Percentiles rank a stretch among this genome's conserved stretches.
Evolutionary conservation across 306 rosid genomes (phyloP).

Genomic region (Prunus davidiana): DNA sequence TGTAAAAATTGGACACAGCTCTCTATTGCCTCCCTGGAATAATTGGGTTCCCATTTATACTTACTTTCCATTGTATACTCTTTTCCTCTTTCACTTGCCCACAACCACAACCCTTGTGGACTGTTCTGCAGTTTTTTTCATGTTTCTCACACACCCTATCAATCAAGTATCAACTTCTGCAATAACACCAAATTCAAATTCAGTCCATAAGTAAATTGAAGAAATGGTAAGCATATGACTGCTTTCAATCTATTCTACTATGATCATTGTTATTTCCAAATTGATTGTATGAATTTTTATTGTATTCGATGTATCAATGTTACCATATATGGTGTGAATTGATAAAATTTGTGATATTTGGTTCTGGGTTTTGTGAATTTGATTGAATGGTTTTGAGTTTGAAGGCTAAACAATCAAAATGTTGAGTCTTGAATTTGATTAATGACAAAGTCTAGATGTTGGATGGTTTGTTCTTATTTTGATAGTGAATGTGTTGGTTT

Average conservation of each 20-base stretch:
- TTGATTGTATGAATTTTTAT: neutral
- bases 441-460: neutral
- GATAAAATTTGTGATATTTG: neutral
- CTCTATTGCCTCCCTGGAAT: neutral
- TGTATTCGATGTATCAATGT: neutral
- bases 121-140: neutral
- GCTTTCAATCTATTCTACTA: neutral
- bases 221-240: slow-evolving; percentile 43
- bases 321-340: neutral
- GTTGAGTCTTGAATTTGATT: neutral
- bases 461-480: neutral
- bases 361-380: slow-evolving; percentile 12
- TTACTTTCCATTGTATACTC: neutral
- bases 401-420: neutral
- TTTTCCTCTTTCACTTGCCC: neutral
- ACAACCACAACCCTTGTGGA: neutral
- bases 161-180: slow-evolving; percentile 26
- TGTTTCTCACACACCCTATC: neutral
- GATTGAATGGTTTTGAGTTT: neutral
- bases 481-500: slow-evolving; percentile 15
- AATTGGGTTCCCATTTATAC: neutral
- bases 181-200: slow-evolving; percentile 24
- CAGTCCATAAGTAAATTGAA: slow-evolving; percentile 32
- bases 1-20: slow-evolving; percentile 14
- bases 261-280: neutral